These are phyloP conservation scores for Marasmius tenuissimus DNA, from an alignment of 1,284 basidiomycete species.

Conservation along the genomic window DNA sequence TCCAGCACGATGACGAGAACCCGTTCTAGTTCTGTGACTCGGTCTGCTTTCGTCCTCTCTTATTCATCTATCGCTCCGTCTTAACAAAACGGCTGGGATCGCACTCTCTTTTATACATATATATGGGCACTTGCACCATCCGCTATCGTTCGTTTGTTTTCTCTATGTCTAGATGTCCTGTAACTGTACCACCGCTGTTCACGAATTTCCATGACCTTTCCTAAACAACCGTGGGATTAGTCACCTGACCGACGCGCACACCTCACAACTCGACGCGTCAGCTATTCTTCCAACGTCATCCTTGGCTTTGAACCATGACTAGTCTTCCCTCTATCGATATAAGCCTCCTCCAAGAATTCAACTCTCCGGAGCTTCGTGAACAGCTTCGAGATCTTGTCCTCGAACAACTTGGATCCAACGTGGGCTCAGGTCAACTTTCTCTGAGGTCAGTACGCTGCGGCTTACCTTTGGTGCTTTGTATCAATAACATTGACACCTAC, in stretches of 20 bases:
- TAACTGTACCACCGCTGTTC: neutral
- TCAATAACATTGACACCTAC: too few relatives aligned
- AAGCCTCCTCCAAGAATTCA: neutral
- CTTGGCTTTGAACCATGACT: constrained; percentile 3
- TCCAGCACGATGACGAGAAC: constrained; percentile 61
- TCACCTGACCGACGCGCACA: neutral
- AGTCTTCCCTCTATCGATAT: neutral
- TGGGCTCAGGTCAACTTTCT: constrained; percentile 6
- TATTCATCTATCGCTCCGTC: neutral
- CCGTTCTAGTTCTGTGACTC: constrained; percentile 46
- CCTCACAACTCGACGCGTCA: constrained; percentile 6
- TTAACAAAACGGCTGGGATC: neutral
- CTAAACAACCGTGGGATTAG: neutral
- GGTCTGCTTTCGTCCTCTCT: neutral
- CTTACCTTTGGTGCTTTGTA: neutral
- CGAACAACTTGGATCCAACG: neutral
- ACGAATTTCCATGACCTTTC: neutral
- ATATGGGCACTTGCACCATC: neutral
- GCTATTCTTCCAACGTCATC: neutral
- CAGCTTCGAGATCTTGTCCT: constrained; percentile 8
- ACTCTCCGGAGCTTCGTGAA: constrained; percentile 3
- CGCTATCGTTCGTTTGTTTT: neutral
- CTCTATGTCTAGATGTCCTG: neutral
- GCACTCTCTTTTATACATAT: constrained; percentile 4
- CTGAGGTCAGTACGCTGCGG: constrained; percentile 1